Evolutionary conservation across 257 asterid species (phyloP).

Genomic region (Ajuga chamaepitys): DNA sequence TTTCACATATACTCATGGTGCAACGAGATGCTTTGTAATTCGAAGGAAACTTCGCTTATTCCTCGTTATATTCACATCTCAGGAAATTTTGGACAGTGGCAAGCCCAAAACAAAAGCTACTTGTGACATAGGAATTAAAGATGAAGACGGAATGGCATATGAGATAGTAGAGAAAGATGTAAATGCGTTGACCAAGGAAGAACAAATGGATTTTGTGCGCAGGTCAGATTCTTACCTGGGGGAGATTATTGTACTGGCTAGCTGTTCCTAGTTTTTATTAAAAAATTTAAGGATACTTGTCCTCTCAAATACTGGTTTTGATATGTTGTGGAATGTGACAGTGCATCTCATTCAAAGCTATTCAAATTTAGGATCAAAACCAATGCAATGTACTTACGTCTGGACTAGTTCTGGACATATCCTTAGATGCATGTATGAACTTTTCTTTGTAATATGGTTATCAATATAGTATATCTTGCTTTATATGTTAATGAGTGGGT

Average conservation of each 20-base stretch:
- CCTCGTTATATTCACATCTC: slow-evolving; percentile 13
- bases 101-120: slow-evolving; percentile 30
- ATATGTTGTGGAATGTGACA: slow-evolving; percentile 6
- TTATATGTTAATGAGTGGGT: not conserved
- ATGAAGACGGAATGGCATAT: slow-evolving; percentile 39
- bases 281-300: not conserved
- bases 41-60: slow-evolving; percentile 5
- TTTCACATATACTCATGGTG: not conserved
- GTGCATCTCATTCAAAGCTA: not conserved
- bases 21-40: not conserved
- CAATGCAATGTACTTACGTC: not conserved
- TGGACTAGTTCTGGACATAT: not conserved
- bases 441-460: not conserved
- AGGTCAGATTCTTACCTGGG: slow-evolving; percentile 40
- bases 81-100: slow-evolving; percentile 63
- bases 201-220: slow-evolving; percentile 78
- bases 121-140: slow-evolving; percentile 32
- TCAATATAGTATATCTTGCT: not conserved
- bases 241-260: slow-evolving; percentile 6
- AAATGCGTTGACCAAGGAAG: slow-evolving; percentile 72
- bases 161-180: slow-evolving; percentile 70
- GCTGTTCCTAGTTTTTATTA: not conserved
- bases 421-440: not conserved
- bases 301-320: not conserved
- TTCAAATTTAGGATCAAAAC: not conserved